These are phyloP conservation scores for Cutaneotrichosporon spelunceum DNA, from an alignment of 1,284 basidiomycete genomes.

Conservation along the genomic window DNA sequence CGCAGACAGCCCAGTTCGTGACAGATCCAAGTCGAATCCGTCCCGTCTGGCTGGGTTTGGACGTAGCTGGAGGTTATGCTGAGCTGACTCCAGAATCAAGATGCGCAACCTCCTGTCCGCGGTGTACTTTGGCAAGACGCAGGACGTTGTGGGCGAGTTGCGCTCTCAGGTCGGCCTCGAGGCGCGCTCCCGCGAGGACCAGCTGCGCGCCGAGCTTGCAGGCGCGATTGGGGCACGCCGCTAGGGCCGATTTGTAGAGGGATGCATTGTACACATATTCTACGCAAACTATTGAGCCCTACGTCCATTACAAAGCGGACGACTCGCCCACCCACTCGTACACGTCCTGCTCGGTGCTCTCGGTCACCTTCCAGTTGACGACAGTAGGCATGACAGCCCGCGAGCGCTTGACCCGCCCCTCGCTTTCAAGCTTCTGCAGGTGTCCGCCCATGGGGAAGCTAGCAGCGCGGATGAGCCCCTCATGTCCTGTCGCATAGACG, in stretches of 20 bases:
- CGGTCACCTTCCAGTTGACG: constrained; percentile 27
- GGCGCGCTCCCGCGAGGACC: constrained; percentile 72
- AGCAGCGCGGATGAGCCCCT: constrained; percentile 37
- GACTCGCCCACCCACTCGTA: constrained; percentile 33
- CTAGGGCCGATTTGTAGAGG: constrained; percentile 14
- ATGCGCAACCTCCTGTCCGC: constrained; percentile 94
- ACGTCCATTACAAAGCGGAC: neutral
- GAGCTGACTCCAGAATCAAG: constrained; percentile 61
- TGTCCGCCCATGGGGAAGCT: constrained; percentile 31
- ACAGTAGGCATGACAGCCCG: constrained; percentile 28
- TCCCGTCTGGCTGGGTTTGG: too few relatives aligned
- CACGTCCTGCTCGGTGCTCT: constrained; percentile 27
- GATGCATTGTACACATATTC: constrained; percentile 23
- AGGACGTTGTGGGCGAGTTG: constrained; percentile 88
- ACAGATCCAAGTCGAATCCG: too few relatives aligned
- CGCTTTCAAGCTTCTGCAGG: constrained; percentile 54
- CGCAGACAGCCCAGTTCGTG: neutral
- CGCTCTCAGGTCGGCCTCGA: constrained; percentile 83
- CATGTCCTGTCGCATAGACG: constrained; percentile 40
- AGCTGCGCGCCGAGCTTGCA: constrained; percentile 89
- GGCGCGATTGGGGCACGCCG: constrained; percentile 55
- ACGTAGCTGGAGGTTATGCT: too few relatives aligned
- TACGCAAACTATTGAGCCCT: neutral
- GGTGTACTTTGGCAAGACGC: constrained; percentile 98
- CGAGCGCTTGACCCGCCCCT: constrained; percentile 58